These are phyloP conservation scores for Phellinidium pouzarii DNA, from an alignment of 1,284 basidiomycete species.

Conservation along the genomic window DNA sequence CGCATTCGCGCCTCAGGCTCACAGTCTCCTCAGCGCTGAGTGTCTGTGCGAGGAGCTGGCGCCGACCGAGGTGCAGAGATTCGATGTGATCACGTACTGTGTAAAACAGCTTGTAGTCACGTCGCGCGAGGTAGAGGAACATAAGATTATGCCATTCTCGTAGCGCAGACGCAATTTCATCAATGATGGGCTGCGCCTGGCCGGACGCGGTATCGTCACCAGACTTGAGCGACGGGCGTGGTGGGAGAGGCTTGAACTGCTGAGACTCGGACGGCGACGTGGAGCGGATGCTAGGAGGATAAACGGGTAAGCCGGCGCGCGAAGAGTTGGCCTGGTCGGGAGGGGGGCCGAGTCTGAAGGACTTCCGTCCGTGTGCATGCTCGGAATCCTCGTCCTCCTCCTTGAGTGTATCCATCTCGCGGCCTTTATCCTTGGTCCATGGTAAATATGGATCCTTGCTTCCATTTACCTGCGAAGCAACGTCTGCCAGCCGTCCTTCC, in stretches of 20 bases:
- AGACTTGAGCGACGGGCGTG: constrained; percentile 87
- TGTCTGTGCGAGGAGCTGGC: constrained; percentile 86
- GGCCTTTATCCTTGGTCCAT: constrained; percentile 42
- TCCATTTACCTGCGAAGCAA: constrained; percentile 41
- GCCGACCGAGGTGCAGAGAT: constrained; percentile 80
- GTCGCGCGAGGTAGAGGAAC: constrained; percentile 82
- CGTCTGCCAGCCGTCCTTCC: constrained; percentile 75
- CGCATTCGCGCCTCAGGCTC: constrained; percentile 80
- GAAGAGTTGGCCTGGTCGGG: constrained; percentile 67
- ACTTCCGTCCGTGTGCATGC: constrained; percentile 34
- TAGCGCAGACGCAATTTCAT: constrained; percentile 94
- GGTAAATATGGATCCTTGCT: constrained; percentile 30
- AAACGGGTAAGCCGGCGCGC: constrained; percentile 62
- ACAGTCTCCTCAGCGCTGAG: constrained; percentile 84
- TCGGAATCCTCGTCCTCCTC: constrained; percentile 69
- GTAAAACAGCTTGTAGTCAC: constrained; percentile 88
- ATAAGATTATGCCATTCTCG: constrained; percentile 93
- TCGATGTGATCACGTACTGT: constrained; percentile 88
- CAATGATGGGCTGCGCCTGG: constrained; percentile 81
- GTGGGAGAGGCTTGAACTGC: constrained; percentile 74
- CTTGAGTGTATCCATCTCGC: constrained; percentile 55
- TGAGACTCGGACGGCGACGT: constrained; percentile 61
- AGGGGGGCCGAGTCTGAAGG: constrained; percentile 65
- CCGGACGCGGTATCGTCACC: constrained; percentile 88
- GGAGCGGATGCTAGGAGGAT: constrained; percentile 59